Percentiles rank a stretch among this genome's conserved stretches.
Evolutionary conservation across 345 rosid genomes (phyloP).

Genomic region (Litchi chinensis): DNA sequence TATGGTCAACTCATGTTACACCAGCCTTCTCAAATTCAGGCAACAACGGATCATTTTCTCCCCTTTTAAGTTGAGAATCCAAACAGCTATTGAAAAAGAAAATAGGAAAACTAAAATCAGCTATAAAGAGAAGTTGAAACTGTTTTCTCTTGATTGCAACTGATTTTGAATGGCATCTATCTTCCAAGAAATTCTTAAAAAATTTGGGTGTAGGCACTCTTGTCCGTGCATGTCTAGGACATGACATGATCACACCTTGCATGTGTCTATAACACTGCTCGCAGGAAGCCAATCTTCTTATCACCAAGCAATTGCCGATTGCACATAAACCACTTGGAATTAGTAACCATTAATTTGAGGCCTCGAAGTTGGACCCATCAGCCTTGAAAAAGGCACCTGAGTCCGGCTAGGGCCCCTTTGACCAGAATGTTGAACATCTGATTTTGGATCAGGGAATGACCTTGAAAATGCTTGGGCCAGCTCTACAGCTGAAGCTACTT

Average conservation of each 20-base stretch:
- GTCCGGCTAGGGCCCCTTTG: constrained; percentile 42
- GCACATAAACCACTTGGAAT: background rate
- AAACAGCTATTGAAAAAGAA: background rate
- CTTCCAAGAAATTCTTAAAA: constrained; percentile 14
- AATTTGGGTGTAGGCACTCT: background rate
- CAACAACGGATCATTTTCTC: constrained; percentile 13
- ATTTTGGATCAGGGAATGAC: constrained; percentile 53
- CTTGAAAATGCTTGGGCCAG: constrained; percentile 77
- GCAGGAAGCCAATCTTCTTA: background rate
- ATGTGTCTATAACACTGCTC: background rate
- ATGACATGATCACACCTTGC: background rate
- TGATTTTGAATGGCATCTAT: constrained; percentile 14
- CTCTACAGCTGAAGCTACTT: constrained; percentile 75
- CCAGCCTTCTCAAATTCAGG: constrained; percentile 6
- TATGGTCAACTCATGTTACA: background rate
- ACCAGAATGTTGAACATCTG: constrained; percentile 37
- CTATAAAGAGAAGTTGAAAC: background rate
- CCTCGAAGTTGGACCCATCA: constrained; percentile 52
- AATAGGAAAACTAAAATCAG: background rate
- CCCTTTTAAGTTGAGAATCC: background rate
- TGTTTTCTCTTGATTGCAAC: constrained; percentile 8
- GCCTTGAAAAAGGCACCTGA: constrained; percentile 72
- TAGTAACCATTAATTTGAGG: constrained; percentile 73
- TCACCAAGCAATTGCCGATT: background rate
- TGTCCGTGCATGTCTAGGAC: background rate